These are phyloP conservation scores for Ceratobasidium sp. DNA, from an alignment of 1,284 basidiomycete species.

Conservation along the genomic window DNA sequence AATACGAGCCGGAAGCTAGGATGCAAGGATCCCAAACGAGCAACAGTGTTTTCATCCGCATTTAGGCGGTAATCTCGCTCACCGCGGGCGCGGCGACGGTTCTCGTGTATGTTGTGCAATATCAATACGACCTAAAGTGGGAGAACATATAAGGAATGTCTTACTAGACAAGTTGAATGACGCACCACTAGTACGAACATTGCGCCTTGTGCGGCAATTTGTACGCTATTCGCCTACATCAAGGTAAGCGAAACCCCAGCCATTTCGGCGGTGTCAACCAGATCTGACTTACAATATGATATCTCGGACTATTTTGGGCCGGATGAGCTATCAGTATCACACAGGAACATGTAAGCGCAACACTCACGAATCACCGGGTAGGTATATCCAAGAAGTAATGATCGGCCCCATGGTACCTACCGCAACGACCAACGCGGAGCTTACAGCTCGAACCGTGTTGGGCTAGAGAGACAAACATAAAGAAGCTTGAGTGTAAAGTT, in stretches of 20 bases:
- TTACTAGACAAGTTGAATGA: not conserved
- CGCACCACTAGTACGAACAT: conserved; percentile 47
- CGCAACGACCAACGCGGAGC: conserved; percentile 50
- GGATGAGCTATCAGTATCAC: not conserved
- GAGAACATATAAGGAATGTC: not conserved
- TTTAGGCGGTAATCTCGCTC: conserved; percentile 49
- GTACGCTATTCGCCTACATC: conserved; percentile 47
- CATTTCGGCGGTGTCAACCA: not conserved
- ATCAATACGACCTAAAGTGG: conserved; percentile 44
- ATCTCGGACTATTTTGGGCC: conserved; percentile 32
- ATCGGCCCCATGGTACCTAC: conserved; percentile 50
- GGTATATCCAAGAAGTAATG: conserved; percentile 49
- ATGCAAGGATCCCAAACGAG: conserved; percentile 48
- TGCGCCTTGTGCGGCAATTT: conserved; percentile 44
- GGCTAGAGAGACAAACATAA: conserved; percentile 21
- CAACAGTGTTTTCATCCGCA: conserved; percentile 47
- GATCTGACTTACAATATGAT: conserved; percentile 44
- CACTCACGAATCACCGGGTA: conserved; percentile 49
- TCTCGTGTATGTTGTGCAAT: conserved; percentile 48
- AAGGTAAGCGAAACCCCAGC: no score
- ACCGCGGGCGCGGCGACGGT: conserved; percentile 47
- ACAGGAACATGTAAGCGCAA: not conserved
- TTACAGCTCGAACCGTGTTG: conserved; percentile 49
- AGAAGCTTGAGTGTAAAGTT: not conserved
- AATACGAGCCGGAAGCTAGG: conserved; percentile 48